phyloP scores from a whole-genome alignment of 345 rosid species.

The Pistacia atlantica region DNA sequence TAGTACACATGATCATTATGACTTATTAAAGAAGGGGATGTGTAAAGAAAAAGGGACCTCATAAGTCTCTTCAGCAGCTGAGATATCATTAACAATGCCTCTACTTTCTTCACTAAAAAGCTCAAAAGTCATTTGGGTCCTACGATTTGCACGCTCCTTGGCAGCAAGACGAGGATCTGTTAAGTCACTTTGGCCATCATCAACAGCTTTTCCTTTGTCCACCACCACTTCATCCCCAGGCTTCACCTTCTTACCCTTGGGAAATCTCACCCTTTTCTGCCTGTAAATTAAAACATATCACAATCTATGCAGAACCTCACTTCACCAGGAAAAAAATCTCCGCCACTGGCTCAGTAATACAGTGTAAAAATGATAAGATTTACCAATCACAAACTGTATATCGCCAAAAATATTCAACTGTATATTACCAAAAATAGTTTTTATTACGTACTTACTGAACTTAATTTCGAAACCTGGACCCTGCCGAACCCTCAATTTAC shows the following conservation, averaged over 20 bases:
- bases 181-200: constrained; percentile 24
- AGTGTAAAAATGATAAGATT: too few species aligned
- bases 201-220: constrained; percentile 29
- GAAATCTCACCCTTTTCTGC: constrained; percentile 85
- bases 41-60: constrained; percentile 40
- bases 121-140: constrained; percentile 57
- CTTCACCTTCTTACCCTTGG: constrained; percentile 89
- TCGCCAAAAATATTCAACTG: too few species aligned
- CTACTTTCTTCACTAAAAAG: constrained; percentile 51
- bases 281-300: constrained; percentile 37
- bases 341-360: neutral
- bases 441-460: too few species aligned
- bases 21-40: neutral
- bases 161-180: constrained; percentile 69
- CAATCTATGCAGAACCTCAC: constrained; percentile 16
- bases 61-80: constrained; percentile 66
- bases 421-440: too few species aligned
- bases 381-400: too few species aligned
- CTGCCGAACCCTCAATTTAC: too few species aligned
- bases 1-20: neutral
- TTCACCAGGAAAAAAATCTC: neutral
- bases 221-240: constrained; percentile 43
- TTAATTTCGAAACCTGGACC: too few species aligned
- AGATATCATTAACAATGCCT: constrained; percentile 32
- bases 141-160: constrained; percentile 70